A percentile compares a stretch with the other conserved stretches of the same genome.
Evolutionary conservation across 1,139 yeast genomes (phyloP).

Genomic region (Wickerhamiella infanticola): DNA sequence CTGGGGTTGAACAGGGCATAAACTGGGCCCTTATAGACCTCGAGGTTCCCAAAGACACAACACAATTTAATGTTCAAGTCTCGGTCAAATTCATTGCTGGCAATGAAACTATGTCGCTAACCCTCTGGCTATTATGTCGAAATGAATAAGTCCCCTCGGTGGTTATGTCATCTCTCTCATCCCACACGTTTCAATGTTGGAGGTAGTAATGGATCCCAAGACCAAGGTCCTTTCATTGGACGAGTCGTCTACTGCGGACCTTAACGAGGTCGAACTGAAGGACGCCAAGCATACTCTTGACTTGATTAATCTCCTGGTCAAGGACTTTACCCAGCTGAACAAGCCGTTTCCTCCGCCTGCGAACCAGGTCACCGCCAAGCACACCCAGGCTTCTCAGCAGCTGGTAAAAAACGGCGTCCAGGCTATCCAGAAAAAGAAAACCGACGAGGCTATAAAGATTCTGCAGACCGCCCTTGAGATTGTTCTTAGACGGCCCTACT

Average conservation of each 20-base stretch:
- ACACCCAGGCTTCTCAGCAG: constrained; percentile 50
- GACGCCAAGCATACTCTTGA: constrained; percentile 5
- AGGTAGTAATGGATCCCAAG: constrained; percentile 2
- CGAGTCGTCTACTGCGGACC: neutral
- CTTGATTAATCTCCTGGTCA: constrained; percentile 11
- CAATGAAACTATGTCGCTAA: neutral
- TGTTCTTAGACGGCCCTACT: constrained; percentile 66
- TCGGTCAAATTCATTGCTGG: neutral
- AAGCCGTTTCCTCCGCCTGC: constrained; percentile 56
- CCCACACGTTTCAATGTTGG: neutral
- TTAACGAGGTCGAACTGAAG: neutral
- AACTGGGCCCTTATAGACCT: constrained; percentile 18
- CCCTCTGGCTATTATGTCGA: neutral
- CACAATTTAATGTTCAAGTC: neutral
- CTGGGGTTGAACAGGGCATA: constrained; percentile 14
- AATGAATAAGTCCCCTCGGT: no score
- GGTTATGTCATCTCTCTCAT: no score
- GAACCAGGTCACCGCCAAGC: constrained; percentile 27
- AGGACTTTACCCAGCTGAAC: constrained; percentile 33
- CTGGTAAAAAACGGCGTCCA: constrained; percentile 59
- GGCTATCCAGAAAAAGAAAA: constrained; percentile 41
- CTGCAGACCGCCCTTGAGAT: constrained; percentile 67
- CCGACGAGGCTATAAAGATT: constrained; percentile 57
- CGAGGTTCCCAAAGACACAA: constrained; percentile 1
- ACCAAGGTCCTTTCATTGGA: constrained; percentile 1